phyloP scores from a whole-genome alignment of 768 basidiomycete genomes.

The Leucocoprinus leucothites region DNA sequence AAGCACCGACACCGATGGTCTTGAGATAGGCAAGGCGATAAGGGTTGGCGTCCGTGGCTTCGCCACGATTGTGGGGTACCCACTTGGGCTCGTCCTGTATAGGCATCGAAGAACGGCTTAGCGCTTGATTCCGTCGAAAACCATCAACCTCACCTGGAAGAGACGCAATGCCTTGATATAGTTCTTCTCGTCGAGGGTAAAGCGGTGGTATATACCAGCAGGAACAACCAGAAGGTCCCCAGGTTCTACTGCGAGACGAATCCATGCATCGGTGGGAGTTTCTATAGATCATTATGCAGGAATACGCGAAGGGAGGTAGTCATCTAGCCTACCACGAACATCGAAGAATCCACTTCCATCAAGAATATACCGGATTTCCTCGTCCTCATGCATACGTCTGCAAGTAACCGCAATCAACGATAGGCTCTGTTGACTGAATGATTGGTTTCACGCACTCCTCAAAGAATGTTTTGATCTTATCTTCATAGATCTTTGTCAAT shows the following conservation, averaged over 20 bases:
- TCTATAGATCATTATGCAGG: conserved; percentile 35
- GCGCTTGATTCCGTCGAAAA: too few relatives aligned
- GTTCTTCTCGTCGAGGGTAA: conserved; percentile 80
- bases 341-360: conserved; percentile 92
- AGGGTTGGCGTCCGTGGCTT: conserved; percentile 60
- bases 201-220: conserved; percentile 91
- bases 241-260: conserved; percentile 68
- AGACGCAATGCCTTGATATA: conserved; percentile 75
- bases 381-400: conserved; percentile 94
- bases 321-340: conserved; percentile 60
- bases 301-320: not conserved
- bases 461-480: conserved; percentile 80
- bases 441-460: conserved; percentile 58
- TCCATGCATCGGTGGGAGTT: conserved; percentile 68
- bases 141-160: conserved; percentile 70
- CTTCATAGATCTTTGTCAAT: conserved; percentile 56
- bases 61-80: conserved; percentile 69
- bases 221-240: conserved; percentile 89
- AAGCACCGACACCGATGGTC: conserved; percentile 43
- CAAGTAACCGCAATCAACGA: not conserved
- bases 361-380: conserved; percentile 89
- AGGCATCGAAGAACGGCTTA: too few relatives aligned
- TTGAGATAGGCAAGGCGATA: conserved; percentile 61
- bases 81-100: conserved; percentile 88
- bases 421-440: not conserved